Evolutionary conservation across 2,329 filamentous ascomycete species (phyloP).

Genomic region (Pseudocercospora vitis): DNA sequence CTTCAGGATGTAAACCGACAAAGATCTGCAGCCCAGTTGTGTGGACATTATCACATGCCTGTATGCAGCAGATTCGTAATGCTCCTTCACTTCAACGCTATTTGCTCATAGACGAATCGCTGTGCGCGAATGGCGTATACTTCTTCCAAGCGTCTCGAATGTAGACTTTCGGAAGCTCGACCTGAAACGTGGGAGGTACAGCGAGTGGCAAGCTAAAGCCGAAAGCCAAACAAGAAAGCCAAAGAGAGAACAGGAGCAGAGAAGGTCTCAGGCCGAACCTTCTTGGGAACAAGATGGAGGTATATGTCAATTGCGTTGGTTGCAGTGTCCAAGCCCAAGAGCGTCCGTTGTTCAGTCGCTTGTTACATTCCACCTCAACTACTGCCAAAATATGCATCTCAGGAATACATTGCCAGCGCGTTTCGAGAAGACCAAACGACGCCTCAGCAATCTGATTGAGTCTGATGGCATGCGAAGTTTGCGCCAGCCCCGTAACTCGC

Average conservation of each 20-base stretch:
- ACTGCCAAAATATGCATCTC: background rate
- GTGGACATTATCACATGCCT: slow-evolving; percentile 6
- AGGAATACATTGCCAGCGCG: slow-evolving; percentile 2
- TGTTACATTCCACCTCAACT: background rate
- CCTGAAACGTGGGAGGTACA: slow-evolving; percentile 8
- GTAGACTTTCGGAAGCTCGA: slow-evolving; percentile 3
- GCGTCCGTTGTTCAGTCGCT: background rate
- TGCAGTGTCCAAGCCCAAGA: slow-evolving; percentile 8
- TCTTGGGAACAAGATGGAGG: background rate
- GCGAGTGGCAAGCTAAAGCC: slow-evolving; percentile 1
- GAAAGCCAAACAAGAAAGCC: background rate
- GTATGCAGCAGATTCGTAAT: background rate
- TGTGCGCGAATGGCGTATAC: slow-evolving; percentile 4
- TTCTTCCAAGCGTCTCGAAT: slow-evolving; percentile 7
- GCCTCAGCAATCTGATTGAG: slow-evolving; percentile 1
- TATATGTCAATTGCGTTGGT: slow-evolving; percentile 4
- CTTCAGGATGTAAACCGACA: slow-evolving; percentile 40
- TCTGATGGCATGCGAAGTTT: background rate
- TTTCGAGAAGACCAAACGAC: slow-evolving; percentile 3
- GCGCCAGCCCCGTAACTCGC: background rate
- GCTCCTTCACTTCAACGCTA: slow-evolving; percentile 6
- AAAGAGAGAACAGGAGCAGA: background rate
- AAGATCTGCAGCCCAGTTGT: slow-evolving; percentile 1
- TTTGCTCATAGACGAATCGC: background rate
- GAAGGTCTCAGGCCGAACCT: slow-evolving; percentile 2